Evolutionary conservation across 179 eudicot genomes (phyloP), one percentile per base, ranked within the genome.

Genomic region (Silene vulgaris): DNA sequence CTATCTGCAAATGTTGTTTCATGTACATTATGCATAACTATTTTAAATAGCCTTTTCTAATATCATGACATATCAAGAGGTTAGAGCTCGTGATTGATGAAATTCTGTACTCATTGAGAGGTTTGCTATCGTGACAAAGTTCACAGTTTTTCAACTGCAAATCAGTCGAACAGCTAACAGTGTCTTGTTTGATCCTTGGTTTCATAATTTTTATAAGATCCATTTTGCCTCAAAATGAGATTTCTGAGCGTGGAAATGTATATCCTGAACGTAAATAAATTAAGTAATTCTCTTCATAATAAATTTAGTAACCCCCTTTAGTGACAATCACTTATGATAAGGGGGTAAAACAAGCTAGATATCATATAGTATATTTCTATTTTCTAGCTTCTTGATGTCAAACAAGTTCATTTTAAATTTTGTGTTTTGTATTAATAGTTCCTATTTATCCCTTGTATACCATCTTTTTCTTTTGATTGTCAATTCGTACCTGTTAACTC

Each of bases 141-240:
- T 57, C 30, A 23, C 5, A 26, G 35, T 35, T 54, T 0, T 19
- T 29, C 14, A 17, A 4, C 20, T 9, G 9, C 64, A 65, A 48
- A 65, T 66, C 20, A 65, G 63, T 65, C 59, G 40, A 80, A 3
- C 71, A 43, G 29, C 32, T 37, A 72, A 5, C 57, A 61, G 21
- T 71, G 71, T 64, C 30, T 28, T 74, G 20, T 48, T 13, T 63
- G 62, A 66, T 28, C 72, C 29, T 76, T 19, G 56, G 32, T 69
- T 4, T 72, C 62, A 45, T 28, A 4, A 14, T 28, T 48, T 50
- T 19, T 26, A 63, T 21, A 62, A 64, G 35, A 59, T 59, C 1
- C 23, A 17, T 59, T 59, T 19, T 59, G 21, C 21, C 13, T 62
- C 13, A 62, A 32, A 45, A 32, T 32, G 12, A 40, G 11, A 57